Evolutionary conservation across 352 stramenopile genomes (phyloP).

Genomic region (Phytophthora sansomeana): DNA sequence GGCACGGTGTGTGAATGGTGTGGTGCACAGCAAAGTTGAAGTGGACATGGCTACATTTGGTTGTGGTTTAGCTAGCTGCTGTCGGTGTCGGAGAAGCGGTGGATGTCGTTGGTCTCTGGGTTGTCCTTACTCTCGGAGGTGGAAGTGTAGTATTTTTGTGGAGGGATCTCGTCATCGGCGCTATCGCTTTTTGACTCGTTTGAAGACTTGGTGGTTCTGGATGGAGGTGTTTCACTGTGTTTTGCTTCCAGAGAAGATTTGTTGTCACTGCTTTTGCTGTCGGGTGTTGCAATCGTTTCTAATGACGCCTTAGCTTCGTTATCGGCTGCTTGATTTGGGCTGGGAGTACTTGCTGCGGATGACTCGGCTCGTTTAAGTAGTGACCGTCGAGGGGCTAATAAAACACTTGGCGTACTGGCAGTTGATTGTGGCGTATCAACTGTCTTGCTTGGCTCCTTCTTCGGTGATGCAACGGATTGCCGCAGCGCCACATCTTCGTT

Average conservation of each 20-base stretch:
- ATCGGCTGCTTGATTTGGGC: slow-evolving; percentile 4
- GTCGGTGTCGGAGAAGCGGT: slow-evolving; percentile 13
- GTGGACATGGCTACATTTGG: slow-evolving; percentile 15
- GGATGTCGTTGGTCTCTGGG: slow-evolving; percentile 10
- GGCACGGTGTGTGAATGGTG: background rate
- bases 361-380: background rate
- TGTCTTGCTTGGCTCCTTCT: slow-evolving; percentile 1
- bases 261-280: slow-evolving; percentile 1
- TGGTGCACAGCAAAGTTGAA: slow-evolving; percentile 17
- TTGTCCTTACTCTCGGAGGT: slow-evolving; percentile 14
- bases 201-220: slow-evolving; percentile 7
- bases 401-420: background rate
- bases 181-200: slow-evolving; percentile 18
- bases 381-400: slow-evolving; percentile 22
- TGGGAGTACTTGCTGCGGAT: background rate
- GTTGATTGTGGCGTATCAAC: background rate
- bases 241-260: background rate
- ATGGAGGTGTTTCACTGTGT: background rate
- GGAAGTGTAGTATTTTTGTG: background rate
- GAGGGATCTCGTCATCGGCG: background rate
- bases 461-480: slow-evolving; percentile 27
- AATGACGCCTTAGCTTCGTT: slow-evolving; percentile 10
- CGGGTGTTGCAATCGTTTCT: background rate
- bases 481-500: slow-evolving; percentile 54
- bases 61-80: background rate